Conservation (phyloP, 345 rosid species). For the Citrus sp. region DNA sequence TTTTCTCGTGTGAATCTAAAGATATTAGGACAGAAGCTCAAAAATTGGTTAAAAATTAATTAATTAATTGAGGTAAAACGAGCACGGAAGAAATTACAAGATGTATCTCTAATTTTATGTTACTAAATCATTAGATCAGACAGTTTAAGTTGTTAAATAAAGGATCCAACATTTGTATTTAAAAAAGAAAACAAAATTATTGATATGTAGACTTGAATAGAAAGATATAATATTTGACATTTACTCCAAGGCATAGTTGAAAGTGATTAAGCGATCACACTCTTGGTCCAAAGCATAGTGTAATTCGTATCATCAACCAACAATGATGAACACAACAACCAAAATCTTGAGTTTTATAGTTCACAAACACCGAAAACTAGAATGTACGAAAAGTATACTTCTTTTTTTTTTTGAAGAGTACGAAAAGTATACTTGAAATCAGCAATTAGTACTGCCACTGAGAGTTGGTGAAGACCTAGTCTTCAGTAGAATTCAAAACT, state of each 20-base stretch:
- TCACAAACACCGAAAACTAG: neutral
- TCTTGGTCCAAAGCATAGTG: neutral
- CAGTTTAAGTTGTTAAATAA: neutral
- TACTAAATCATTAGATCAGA: neutral
- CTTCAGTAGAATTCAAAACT: neutral
- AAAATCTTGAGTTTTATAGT: neutral
- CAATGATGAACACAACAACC: slow-evolving; percentile 17
- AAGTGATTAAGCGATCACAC: neutral
- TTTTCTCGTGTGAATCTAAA: no score
- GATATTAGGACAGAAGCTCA: no score
- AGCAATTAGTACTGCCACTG: neutral
- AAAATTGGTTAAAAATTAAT: no score
- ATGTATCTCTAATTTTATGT: neutral
- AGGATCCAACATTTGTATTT: no score
- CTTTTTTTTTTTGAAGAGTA: no score
- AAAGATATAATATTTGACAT: neutral
- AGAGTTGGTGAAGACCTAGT: slow-evolving; percentile 4
- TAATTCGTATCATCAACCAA: neutral
- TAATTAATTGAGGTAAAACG: no score
- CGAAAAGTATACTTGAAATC: neutral
- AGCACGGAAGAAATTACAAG: no score
- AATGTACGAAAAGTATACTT: neutral
- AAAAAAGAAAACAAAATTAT: no score
- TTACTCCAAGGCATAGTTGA: neutral
- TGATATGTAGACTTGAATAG: neutral